Evolutionary conservation across 108 stramenopile genomes (phyloP), one percentile per base, ranked within the genome.

Genomic region (Aureococcus anophagefferens): DNA sequence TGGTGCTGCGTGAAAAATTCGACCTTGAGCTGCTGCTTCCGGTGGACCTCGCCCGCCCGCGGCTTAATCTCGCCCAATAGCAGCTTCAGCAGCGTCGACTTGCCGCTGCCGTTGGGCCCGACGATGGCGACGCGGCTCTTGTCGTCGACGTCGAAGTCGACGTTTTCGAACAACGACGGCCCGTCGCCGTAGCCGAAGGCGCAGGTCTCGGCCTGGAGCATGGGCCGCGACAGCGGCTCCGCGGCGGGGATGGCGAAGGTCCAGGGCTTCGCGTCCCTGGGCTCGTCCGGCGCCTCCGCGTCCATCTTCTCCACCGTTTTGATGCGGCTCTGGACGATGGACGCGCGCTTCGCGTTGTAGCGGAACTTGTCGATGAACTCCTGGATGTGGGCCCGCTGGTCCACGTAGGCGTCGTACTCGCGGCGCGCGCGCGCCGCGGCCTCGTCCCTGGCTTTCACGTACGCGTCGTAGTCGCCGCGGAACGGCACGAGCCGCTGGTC

Each of bases 1-100:
- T 89, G 89, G 81, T 98, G 98, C 83, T 98, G 98, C 32, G 94
- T 95, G 74, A 98, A 97, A 69, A 92, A 86, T 5, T 90, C 98
- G 69, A 97, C 89, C 29, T 91, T 86, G 30, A 97, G 75, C 35
- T 93, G 84, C 28, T 87, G 77, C 77, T 98, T 91, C 17, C 93
- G 84, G 34, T 87, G 85, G 35, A 95, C 86, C 31, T 88, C 76
- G 33, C 98, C 98, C 35, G 75, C 74, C 29, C 79, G 66, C 4
- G 94, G 91, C 13, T 72, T 78, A 28, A 96, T 72, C 72, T 91
- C 82, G 71, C 89, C 92, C 84, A 93, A 87, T 73, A 98, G 92
- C 25, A 96, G 75, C 68, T 97, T 97, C 30, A 98, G 76, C 67
- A 98, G 78, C 11, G 96, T 97, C 13, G 83, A 83, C 73, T 87